Evolutionary conservation across 345 rosid genomes (phyloP).

Genomic region (Aquilaria malaccensis): DNA sequence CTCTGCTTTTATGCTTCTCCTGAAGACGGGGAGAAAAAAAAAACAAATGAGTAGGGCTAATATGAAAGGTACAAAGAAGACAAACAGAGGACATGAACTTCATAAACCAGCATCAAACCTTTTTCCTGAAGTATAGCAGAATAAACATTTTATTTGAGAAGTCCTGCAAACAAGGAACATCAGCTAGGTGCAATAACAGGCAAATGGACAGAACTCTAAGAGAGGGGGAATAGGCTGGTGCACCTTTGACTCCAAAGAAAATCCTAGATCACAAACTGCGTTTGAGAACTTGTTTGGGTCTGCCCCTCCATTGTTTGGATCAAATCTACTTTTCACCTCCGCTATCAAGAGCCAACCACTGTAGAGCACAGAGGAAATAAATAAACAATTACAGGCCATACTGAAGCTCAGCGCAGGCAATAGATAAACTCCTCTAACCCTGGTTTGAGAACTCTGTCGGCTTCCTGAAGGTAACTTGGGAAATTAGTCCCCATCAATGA

Average conservation of each 20-base stretch:
- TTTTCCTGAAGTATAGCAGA: constrained; percentile 63
- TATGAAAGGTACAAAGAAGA: not conserved
- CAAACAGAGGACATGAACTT: not conserved
- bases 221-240: not conserved
- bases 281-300: constrained; percentile 63
- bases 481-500: constrained; percentile 94
- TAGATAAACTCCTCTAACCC: constrained; percentile 33
- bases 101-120: constrained; percentile 36
- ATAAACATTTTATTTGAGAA: constrained; percentile 88
- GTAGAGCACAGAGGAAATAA: constrained; percentile 11
- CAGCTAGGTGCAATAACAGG: constrained; percentile 6
- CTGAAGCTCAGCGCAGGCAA: not conserved
- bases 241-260: constrained; percentile 48
- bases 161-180: constrained; percentile 41
- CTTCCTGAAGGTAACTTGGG: constrained; percentile 67
- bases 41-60: not conserved
- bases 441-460: constrained; percentile 83
- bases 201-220: not conserved
- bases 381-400: not conserved
- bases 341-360: constrained; percentile 98
- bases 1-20: constrained; percentile 45
- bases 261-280: constrained; percentile 76
- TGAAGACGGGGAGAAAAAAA: constrained; percentile 15
- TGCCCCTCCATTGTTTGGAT: constrained; percentile 89
- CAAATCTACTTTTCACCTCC: constrained; percentile 91